phyloP scores from a whole-genome alignment of 2,329 filamentous ascomycete genomes.

The Colletotrichum acutatum region DNA sequence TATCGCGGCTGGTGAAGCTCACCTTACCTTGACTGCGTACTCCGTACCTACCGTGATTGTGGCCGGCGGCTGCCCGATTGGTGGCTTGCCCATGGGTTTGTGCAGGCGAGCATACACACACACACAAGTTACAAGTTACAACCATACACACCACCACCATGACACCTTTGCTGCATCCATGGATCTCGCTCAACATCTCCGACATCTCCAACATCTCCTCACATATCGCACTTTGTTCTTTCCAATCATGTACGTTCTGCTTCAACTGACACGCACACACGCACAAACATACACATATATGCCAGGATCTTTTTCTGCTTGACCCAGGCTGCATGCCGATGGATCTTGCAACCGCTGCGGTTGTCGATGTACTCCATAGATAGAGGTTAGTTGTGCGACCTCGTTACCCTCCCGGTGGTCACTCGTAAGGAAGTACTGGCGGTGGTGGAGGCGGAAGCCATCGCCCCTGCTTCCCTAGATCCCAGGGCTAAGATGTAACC shows the following conservation, averaged over 20 bases:
- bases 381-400: background rate
- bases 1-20: constrained; percentile 13
- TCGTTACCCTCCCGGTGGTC: background rate
- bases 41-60: background rate
- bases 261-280: background rate
- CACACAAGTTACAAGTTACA: no score
- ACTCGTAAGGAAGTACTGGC: background rate
- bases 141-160: no score
- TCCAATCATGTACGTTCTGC: background rate
- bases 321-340: background rate
- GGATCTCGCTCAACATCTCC: background rate
- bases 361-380: background rate
- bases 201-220: background rate
- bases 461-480: background rate
- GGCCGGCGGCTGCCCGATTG: constrained; percentile 27
- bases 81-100: constrained; percentile 1
- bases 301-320: background rate
- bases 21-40: background rate
- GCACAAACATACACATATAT: background rate
- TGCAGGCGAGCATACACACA: background rate
- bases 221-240: background rate
- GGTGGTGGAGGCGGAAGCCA: background rate
- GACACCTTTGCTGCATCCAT: background rate
- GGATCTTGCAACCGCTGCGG: constrained; percentile 4
- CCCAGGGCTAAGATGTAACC: background rate